These are phyloP conservation scores for Davidsoniella neocaledoniae DNA, from an alignment of 2,329 filamentous ascomycete genomes.

Conservation along the genomic window DNA sequence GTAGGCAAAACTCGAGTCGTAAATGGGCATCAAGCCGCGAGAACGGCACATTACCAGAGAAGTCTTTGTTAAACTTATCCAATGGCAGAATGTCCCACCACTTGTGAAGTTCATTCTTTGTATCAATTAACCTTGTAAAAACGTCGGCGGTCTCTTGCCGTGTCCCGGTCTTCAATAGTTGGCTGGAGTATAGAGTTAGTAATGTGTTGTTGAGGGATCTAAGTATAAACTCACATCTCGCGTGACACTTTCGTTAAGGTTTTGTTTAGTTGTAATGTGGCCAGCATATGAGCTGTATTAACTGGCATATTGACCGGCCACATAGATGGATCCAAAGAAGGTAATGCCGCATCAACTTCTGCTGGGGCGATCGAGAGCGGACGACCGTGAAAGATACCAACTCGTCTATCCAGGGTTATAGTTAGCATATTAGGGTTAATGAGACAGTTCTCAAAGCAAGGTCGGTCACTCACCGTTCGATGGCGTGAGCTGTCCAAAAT, in stretches of 20 bases:
- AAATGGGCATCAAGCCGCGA: slow-evolving; percentile 33
- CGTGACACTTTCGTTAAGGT: slow-evolving; percentile 22
- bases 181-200: slow-evolving; percentile 16
- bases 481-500: slow-evolving; percentile 40
- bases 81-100: slow-evolving; percentile 24
- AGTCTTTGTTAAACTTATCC: slow-evolving; percentile 21
- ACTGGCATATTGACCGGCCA: slow-evolving; percentile 24
- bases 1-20: slow-evolving; percentile 34
- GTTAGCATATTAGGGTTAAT: not conserved
- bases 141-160: slow-evolving; percentile 20
- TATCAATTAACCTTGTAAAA: slow-evolving; percentile 20
- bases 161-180: slow-evolving; percentile 20
- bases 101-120: slow-evolving; percentile 22
- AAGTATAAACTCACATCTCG: slow-evolving; percentile 21
- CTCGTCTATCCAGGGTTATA: slow-evolving; percentile 23
- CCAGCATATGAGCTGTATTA: slow-evolving; percentile 30
- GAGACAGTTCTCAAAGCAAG: not conserved
- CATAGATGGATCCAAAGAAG: slow-evolving; percentile 28
- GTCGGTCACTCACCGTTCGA: slow-evolving; percentile 29
- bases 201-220: not conserved
- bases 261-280: slow-evolving; percentile 24
- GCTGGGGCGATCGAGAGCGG: slow-evolving; percentile 34
- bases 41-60: slow-evolving; percentile 17
- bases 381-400: slow-evolving; percentile 38
- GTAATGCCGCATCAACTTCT: slow-evolving; percentile 37